Evolutionary conservation across 2,329 filamentous ascomycete genomes (phyloP).

Genomic region (Chrysoporthe deuterocubensis): DNA sequence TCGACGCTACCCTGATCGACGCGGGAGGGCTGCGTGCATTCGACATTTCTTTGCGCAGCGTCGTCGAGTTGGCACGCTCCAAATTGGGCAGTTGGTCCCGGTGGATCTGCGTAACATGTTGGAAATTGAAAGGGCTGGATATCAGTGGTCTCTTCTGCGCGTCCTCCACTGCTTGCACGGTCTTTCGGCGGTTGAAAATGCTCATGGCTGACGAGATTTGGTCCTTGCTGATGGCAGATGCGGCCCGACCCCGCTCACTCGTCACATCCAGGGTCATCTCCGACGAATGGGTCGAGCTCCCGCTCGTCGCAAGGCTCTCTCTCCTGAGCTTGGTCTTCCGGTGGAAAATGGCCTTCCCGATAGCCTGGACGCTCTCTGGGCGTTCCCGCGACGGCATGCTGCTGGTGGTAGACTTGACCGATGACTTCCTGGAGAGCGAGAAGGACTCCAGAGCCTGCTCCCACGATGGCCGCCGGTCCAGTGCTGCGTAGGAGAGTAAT

Average conservation of each 20-base stretch:
- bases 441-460: constrained; percentile 54
- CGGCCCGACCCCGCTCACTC: constrained; percentile 33
- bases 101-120: constrained; percentile 64
- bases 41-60: constrained; percentile 50
- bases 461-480: constrained; percentile 51
- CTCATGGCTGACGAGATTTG: constrained; percentile 22
- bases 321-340: constrained; percentile 56
- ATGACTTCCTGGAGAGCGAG: constrained; percentile 59
- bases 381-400: constrained; percentile 57
- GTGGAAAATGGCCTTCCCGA: constrained; percentile 64
- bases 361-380: constrained; percentile 62
- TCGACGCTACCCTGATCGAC: constrained; percentile 41
- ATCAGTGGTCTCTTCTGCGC: constrained; percentile 54
- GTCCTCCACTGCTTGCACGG: constrained; percentile 39
- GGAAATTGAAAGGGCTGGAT: constrained; percentile 69
- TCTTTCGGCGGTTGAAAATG: constrained; percentile 56
- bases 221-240: constrained; percentile 29
- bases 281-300: constrained; percentile 52
- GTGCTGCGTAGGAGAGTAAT: constrained; percentile 49
- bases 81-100: constrained; percentile 52
- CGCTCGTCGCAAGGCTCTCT: constrained; percentile 54
- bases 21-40: constrained; percentile 43
- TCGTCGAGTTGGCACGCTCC: constrained; percentile 44
- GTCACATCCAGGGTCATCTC: constrained; percentile 40
- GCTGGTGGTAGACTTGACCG: constrained; percentile 58